Evolutionary conservation across 306 rosid species (phyloP).

Genomic region (Ochetophila trinervis): DNA sequence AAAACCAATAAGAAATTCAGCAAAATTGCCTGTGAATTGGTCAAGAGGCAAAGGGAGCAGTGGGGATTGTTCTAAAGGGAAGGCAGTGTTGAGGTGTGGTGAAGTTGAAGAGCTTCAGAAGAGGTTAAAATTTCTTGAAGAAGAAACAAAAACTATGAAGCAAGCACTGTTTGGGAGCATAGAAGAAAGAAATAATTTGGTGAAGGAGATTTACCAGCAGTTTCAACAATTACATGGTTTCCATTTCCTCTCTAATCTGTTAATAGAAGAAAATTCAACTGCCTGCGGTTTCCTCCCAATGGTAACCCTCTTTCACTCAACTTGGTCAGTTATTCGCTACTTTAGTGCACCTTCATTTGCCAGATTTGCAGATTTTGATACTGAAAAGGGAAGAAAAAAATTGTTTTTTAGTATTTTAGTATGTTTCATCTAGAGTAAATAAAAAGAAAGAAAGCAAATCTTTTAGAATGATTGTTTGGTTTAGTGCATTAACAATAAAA

Average conservation of each 20-base stretch:
- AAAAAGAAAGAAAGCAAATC: no score
- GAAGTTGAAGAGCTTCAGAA: conserved; percentile 32
- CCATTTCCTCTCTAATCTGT: conserved; percentile 15
- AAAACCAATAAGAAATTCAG: not conserved
- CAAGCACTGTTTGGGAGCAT: conserved; percentile 24
- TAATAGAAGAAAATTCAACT: conserved; percentile 8
- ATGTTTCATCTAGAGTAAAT: not conserved
- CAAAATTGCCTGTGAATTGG: not conserved
- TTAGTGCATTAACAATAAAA: no score
- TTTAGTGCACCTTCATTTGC: no score
- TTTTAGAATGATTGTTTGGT: no score
- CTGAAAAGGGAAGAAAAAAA: no score
- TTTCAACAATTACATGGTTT: conserved; percentile 23
- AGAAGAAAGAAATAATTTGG: conserved; percentile 34
- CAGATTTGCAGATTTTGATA: no score
- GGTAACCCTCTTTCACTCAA: conserved; percentile 5
- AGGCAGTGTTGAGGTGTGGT: conserved; percentile 19
- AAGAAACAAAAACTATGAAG: conserved; percentile 41
- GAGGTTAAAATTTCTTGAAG: conserved; percentile 44
- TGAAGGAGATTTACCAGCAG: conserved; percentile 33
- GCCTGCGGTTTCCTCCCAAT: conserved; percentile 9
- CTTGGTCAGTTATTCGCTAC: no score
- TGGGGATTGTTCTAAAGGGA: conserved; percentile 8
- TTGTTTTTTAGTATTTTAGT: no score
- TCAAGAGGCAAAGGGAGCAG: conserved; percentile 2